A percentile compares a stretch with the other conserved stretches of the same genome.
Conservation (phyloP, 1,139 yeast genomes). For the Meyerozyma elateridarum region DNA sequence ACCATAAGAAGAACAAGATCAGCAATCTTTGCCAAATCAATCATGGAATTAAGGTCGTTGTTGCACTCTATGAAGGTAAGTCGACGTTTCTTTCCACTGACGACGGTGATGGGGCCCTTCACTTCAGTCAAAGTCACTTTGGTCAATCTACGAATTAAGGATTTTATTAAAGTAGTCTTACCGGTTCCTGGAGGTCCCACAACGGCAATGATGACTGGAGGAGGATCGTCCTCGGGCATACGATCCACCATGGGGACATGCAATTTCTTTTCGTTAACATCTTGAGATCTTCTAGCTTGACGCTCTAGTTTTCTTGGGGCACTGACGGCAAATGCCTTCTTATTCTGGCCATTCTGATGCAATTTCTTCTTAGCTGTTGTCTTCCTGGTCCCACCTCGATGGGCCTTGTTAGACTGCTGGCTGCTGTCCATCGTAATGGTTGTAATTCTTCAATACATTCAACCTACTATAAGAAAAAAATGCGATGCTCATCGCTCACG, state of each 20-base stretch:
- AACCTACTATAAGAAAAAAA: neutral
- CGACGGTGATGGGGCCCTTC: constrained; percentile 97
- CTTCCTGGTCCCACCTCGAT: constrained; percentile 49
- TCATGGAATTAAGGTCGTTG: constrained; percentile 92
- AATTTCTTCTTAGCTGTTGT: constrained; percentile 78
- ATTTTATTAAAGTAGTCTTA: constrained; percentile 86
- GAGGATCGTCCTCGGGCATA: constrained; percentile 96
- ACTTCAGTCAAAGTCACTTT: constrained; percentile 82
- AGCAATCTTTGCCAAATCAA: constrained; percentile 92
- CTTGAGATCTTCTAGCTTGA: constrained; percentile 81
- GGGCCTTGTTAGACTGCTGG: constrained; percentile 56
- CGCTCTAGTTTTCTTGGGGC: constrained; percentile 88
- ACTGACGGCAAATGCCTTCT: constrained; percentile 89
- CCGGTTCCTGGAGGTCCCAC: constrained; percentile 99
- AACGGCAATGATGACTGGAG: constrained; percentile 93
- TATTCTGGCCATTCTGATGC: constrained; percentile 88
- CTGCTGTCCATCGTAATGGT: constrained; percentile 10
- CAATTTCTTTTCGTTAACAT: constrained; percentile 75
- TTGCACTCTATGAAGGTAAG: constrained; percentile 90
- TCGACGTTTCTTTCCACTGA: constrained; percentile 90
- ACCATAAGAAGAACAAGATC: constrained; percentile 84
- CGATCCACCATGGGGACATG: constrained; percentile 98
- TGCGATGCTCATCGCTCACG: constrained; percentile 4
- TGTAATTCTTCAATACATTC: neutral
- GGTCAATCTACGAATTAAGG: constrained; percentile 83